Evolutionary conservation across 805 yeast species (phyloP), one percentile per base, ranked within the genome.

Genomic region (Kodamaea fukazawae): DNA sequence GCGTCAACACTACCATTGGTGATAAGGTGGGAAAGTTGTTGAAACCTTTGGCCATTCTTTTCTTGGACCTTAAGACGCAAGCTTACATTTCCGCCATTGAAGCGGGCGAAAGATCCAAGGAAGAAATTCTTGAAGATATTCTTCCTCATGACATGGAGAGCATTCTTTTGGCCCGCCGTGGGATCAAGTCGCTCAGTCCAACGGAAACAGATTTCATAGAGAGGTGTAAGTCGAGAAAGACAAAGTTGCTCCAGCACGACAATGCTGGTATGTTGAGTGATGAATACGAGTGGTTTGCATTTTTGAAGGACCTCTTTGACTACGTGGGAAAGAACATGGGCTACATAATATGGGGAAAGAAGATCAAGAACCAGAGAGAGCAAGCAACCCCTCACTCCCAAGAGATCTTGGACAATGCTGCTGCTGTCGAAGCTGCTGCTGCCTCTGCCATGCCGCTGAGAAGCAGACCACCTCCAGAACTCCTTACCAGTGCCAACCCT

Each of bases 81-180:
- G 96, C 96, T 0, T 93, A 80, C 55, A 89, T 93, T 14, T 83
- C 96, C 1, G 96, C 95, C 0, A 61, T 90, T 44, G 86, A 83
- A 53, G 71, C 81, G 1, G 73, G 73, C 8, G 78, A 79, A 39
- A 68, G 84, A 48, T 66, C 84, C 1, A 74, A 78, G 45, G 74
- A 73, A 41, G 90, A 83, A 32, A 75, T 87, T 8, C 65, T 90
- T 47, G 79, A 84, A 38, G 86, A 81, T 50, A 73, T 90, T 33
- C 85, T 91, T 50, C 95, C 97, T 0, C 61, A 61, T 4, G 71
- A 80, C 48, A 51, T 89, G 51, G 80, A 77, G 31, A 73, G 73
- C 31, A 57, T 76, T 2, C 57, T 70, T 7, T 54, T 53, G 41
- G 48, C 43, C 43, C 66, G 80, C 42, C 54, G 76, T 35, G 66